Percentiles rank a stretch among this genome's conserved stretches.
phyloP scores from a whole-genome alignment of 2,329 filamentous ascomycete species.

The Fusarium redolens region DNA sequence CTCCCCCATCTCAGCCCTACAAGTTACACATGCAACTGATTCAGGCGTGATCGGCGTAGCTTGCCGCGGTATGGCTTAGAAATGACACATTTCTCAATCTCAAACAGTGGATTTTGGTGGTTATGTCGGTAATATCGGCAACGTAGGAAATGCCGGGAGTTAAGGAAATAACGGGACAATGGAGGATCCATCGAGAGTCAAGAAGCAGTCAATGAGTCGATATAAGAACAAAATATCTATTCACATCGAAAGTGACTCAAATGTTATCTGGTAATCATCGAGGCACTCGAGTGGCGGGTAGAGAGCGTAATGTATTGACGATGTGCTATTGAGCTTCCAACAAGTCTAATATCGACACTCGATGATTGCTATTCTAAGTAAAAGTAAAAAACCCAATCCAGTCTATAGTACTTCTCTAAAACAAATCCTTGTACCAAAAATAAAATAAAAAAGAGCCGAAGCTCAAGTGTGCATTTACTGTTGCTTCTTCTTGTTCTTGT shows the following conservation, averaged over 20 bases:
- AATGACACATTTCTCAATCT: background rate
- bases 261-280: accelerated
- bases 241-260: background rate
- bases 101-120: background rate
- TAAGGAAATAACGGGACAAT: background rate
- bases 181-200: background rate
- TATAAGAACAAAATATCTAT: background rate
- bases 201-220: background rate
- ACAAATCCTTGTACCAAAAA: background rate
- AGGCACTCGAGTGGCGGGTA: background rate
- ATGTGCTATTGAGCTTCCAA: background rate
- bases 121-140: constrained; percentile 9
- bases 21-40: background rate
- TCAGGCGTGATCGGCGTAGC: background rate
- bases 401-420: constrained; percentile 13
- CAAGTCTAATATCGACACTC: background rate
- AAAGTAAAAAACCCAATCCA: constrained; percentile 4
- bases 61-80: background rate
- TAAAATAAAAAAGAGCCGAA: constrained; percentile 6
- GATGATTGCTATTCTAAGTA: constrained; percentile 4
- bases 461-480: background rate
- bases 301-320: background rate
- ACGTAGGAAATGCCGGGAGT: background rate
- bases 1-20: background rate
- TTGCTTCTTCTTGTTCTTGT: constrained; percentile 42